These are phyloP conservation scores for Chaetomium sp. DNA, from an alignment of 2,329 filamentous ascomycete genomes.

Conservation along the genomic window DNA sequence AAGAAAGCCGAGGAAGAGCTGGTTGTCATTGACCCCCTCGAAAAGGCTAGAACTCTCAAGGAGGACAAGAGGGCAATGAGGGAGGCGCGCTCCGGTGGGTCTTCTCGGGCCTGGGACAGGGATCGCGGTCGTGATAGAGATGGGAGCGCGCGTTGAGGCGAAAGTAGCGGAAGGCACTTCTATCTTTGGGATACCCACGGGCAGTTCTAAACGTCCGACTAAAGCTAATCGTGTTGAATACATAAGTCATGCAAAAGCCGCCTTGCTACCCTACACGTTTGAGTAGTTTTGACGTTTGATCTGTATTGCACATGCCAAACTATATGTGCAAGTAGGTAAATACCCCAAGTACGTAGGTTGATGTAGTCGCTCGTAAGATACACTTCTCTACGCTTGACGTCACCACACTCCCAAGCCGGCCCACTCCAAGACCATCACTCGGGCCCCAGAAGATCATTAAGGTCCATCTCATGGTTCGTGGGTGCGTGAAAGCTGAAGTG, in stretches of 20 bases:
- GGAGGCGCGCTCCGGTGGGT: constrained; percentile 53
- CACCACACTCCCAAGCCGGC: background rate
- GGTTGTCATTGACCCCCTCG: constrained; percentile 88
- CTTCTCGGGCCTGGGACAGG: constrained; percentile 62
- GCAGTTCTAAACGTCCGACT: background rate
- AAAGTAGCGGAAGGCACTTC: background rate
- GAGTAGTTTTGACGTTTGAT: background rate
- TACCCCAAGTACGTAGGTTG: no score
- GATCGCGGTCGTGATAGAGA: constrained; percentile 39
- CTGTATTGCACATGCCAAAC: background rate
- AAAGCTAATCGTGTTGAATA: background rate
- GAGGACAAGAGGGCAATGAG: constrained; percentile 64
- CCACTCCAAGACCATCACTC: background rate
- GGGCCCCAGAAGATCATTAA: no score
- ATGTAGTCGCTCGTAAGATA: no score
- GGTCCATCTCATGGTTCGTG: background rate
- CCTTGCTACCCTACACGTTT: background rate
- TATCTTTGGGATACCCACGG: background rate
- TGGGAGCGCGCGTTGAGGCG: constrained; percentile 16
- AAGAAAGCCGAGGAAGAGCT: constrained; percentile 89
- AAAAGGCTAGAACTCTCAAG: constrained; percentile 73
- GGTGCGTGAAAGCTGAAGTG: background rate
- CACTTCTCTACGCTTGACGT: background rate
- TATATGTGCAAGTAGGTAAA: background rate
- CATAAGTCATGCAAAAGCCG: background rate